Percentiles rank a stretch among this genome's conserved stretches.
phyloP scores from a whole-genome alignment of 2,329 filamentous ascomycete genomes.

The Lecanicillium sp. region DNA sequence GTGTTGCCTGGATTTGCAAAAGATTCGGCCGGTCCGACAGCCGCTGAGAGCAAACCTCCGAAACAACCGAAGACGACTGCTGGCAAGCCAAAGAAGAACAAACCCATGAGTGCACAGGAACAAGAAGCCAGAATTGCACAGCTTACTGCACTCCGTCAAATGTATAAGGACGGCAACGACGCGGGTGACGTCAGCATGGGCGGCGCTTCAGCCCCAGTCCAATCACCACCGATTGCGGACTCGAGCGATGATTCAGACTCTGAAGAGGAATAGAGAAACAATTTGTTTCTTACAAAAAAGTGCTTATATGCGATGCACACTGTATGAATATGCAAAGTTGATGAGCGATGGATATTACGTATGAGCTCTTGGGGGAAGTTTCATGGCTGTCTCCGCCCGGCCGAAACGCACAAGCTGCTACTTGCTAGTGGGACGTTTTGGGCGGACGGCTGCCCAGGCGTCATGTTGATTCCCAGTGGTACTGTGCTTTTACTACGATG shows the following conservation, averaged over 20 bases:
- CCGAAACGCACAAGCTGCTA: background rate
- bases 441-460: background rate
- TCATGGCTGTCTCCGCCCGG: too few species aligned
- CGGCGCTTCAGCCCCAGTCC: slow-evolving; percentile 13
- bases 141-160: slow-evolving; percentile 44
- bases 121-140: slow-evolving; percentile 58
- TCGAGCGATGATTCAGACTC: slow-evolving; percentile 38
- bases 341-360: slow-evolving; percentile 7
- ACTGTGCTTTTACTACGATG: too few species aligned
- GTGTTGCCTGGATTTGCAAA: slow-evolving; percentile 32
- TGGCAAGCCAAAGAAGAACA: slow-evolving; percentile 61
- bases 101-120: slow-evolving; percentile 64
- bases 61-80: slow-evolving; percentile 23
- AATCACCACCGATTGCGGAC: slow-evolving; percentile 21
- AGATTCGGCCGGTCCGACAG: slow-evolving; percentile 17
- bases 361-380: slow-evolving; percentile 1
- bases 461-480: too few species aligned
- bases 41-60: slow-evolving; percentile 17
- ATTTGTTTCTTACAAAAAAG: background rate
- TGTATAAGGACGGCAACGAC: slow-evolving; percentile 28
- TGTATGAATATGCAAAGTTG: slow-evolving; percentile 7
- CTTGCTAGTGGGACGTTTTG: background rate
- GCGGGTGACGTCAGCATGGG: slow-evolving; percentile 17
- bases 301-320: background rate
- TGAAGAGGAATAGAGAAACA: slow-evolving; percentile 34